Percentiles rank a stretch among this genome's conserved stretches.
phyloP scores from a whole-genome alignment of 2,329 filamentous ascomycete species.

The Dothideomycetes sp. region DNA sequence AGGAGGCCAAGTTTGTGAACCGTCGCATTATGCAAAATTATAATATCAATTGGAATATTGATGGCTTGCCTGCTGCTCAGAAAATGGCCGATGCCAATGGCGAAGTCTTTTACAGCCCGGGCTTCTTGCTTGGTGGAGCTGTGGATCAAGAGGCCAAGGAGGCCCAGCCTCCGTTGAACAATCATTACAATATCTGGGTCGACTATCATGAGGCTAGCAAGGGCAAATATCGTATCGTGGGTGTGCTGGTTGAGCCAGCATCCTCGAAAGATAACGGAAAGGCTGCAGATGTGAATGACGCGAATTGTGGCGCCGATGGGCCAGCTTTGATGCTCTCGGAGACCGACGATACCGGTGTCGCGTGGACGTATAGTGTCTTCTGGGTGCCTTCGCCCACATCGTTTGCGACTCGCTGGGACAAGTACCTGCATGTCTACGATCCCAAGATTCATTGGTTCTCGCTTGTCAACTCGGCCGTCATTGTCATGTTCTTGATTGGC shows the following conservation, averaged over 20 bases:
- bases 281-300: constrained; percentile 39
- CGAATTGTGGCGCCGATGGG: constrained; percentile 49
- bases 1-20: constrained; percentile 69
- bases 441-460: constrained; percentile 99
- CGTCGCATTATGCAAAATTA: constrained; percentile 73
- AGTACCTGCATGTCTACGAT: constrained; percentile 93
- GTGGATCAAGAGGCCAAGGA: constrained; percentile 55
- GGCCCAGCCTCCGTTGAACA: constrained; percentile 59
- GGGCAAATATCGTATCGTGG: constrained; percentile 75
- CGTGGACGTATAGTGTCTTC: constrained; percentile 85
- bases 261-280: constrained; percentile 50
- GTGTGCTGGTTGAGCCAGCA: constrained; percentile 74
- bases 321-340: constrained; percentile 55
- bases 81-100: constrained; percentile 66
- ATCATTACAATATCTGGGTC: constrained; percentile 88
- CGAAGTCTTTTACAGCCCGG: constrained; percentile 77
- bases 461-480: constrained; percentile 88
- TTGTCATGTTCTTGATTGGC: constrained; percentile 81
- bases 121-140: constrained; percentile 58
- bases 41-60: constrained; percentile 90
- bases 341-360: constrained; percentile 50
- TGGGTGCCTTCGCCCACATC: constrained; percentile 77
- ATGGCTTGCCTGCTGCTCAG: constrained; percentile 86
- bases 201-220: constrained; percentile 77
- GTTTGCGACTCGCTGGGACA: constrained; percentile 98